Evolutionary conservation across 768 basidiomycete genomes (phyloP).

Genomic region (Trametes cingulata): DNA sequence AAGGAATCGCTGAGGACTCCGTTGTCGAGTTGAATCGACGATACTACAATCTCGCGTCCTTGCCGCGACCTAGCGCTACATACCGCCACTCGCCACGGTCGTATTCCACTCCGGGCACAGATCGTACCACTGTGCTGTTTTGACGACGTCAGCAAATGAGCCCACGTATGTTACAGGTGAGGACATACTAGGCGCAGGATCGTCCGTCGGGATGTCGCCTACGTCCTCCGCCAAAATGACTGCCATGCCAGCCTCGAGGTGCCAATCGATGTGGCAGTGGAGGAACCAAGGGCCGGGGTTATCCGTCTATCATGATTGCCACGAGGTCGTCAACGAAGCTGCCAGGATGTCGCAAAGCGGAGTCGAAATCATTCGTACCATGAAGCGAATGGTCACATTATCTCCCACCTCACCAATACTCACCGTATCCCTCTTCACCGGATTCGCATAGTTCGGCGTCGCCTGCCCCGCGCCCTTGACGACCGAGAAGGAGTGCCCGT

Average conservation of each 20-base stretch:
- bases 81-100: too few species aligned
- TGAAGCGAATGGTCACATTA: conserved; percentile 31
- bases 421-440: conserved; percentile 37
- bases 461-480: conserved; percentile 36
- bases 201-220: conserved; percentile 11
- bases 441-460: conserved; percentile 38
- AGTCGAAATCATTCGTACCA: not conserved
- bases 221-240: conserved; percentile 43
- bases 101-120: conserved; percentile 5
- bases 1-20: too few species aligned
- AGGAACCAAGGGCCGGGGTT: conserved; percentile 90
- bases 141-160: not conserved
- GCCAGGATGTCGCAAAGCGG: not conserved
- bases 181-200: conserved; percentile 15
- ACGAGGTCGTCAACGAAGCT: too few species aligned
- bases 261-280: conserved; percentile 86
- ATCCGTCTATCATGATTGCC: conserved; percentile 62
- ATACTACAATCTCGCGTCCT: too few species aligned
- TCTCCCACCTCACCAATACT: conserved; percentile 21
- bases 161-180: not conserved
- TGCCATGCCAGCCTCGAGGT: conserved; percentile 52
- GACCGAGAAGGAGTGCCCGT: conserved; percentile 45
- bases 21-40: too few species aligned
- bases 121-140: conserved; percentile 19
- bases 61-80: too few species aligned